A percentile compares a stretch with the other conserved stretches of the same genome.
phyloP scores from a whole-genome alignment of 108 stramenopile species.

The Cylindrotheca fusiformis region DNA sequence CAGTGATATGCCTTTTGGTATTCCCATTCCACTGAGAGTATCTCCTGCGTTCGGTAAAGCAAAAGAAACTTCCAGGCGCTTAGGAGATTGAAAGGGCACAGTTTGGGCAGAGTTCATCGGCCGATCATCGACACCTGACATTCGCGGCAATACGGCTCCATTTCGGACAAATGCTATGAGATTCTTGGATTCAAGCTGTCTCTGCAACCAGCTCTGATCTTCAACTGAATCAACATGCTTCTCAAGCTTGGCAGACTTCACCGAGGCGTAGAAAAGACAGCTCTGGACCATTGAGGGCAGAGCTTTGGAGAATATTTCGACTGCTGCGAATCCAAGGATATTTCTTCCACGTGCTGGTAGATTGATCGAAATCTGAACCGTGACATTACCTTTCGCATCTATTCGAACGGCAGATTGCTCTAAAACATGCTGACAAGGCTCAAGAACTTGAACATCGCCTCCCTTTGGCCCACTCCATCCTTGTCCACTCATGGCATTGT shows the following conservation, averaged over 20 bases:
- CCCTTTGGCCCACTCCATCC: conserved; percentile 87
- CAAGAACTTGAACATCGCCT: conserved; percentile 87
- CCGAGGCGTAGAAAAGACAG: conserved; percentile 46
- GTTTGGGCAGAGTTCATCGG: conserved; percentile 67
- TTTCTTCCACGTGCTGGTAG: conserved; percentile 90
- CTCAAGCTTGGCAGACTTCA: conserved; percentile 45
- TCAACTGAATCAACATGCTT: conserved; percentile 80
- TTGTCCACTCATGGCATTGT: conserved; percentile 42
- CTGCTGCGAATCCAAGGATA: conserved; percentile 82
- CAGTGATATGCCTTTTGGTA: conserved; percentile 89
- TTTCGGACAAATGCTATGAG: conserved; percentile 88
- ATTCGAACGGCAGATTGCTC: conserved; percentile 84
- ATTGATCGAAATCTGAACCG: conserved; percentile 88
- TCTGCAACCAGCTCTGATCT: conserved; percentile 74
- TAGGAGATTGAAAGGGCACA: conserved; percentile 66
- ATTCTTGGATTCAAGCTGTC: conserved; percentile 41
- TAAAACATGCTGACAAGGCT: conserved; percentile 87
- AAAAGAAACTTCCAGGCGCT: conserved; percentile 36
- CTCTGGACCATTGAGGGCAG: conserved; percentile 68
- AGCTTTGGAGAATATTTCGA: conserved; percentile 64
- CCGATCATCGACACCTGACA: conserved; percentile 80
- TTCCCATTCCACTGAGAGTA: conserved; percentile 87
- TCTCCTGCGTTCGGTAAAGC: conserved; percentile 49
- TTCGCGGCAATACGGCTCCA: conserved; percentile 86
- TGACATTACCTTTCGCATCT: conserved; percentile 54